phyloP scores from a whole-genome alignment of 2,329 filamentous ascomycete species.

The Ophiosphaerella korrae region DNA sequence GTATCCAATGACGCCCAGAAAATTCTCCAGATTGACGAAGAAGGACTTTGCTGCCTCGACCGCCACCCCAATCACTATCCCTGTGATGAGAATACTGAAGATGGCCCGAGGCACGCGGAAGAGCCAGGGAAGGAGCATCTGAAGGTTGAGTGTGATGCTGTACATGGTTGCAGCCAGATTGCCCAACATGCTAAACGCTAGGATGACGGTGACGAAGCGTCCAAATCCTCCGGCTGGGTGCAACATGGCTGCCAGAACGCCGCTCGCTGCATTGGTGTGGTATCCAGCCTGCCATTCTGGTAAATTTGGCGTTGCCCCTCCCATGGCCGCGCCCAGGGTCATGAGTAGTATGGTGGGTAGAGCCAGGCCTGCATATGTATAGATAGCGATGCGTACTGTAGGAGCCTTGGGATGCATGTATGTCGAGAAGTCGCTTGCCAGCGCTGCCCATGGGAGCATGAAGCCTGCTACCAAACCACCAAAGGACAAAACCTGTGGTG shows the following conservation, averaged over 20 bases:
- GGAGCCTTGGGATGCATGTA: constrained; percentile 64
- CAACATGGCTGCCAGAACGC: constrained; percentile 65
- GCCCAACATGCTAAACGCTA: constrained; percentile 59
- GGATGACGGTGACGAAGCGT: constrained; percentile 65
- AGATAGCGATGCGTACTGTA: constrained; percentile 57
- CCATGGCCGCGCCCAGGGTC: constrained; percentile 68
- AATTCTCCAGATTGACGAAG: constrained; percentile 58
- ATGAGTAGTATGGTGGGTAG: constrained; percentile 64
- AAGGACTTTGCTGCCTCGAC: constrained; percentile 62
- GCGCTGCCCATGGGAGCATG: constrained; percentile 65
- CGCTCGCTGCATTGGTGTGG: constrained; percentile 60
- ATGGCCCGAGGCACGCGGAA: constrained; percentile 62
- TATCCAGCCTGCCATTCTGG: constrained; percentile 62
- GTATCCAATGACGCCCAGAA: constrained; percentile 44
- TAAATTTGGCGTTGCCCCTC: constrained; percentile 61
- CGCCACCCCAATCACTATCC: constrained; percentile 64
- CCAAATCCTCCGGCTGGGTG: constrained; percentile 64
- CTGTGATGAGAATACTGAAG: constrained; percentile 63
- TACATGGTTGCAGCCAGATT: constrained; percentile 67
- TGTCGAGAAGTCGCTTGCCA: constrained; percentile 65
- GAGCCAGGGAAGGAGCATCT: constrained; percentile 64
- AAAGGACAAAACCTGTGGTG: constrained; percentile 59
- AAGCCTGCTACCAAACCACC: constrained; percentile 67
- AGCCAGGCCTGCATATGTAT: constrained; percentile 62
- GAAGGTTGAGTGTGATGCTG: constrained; percentile 67